Evolutionary conservation across 106 monocot genomes (phyloP), one percentile per base, ranked within the genome.

Genomic region (Apostasia shenzhenica): DNA sequence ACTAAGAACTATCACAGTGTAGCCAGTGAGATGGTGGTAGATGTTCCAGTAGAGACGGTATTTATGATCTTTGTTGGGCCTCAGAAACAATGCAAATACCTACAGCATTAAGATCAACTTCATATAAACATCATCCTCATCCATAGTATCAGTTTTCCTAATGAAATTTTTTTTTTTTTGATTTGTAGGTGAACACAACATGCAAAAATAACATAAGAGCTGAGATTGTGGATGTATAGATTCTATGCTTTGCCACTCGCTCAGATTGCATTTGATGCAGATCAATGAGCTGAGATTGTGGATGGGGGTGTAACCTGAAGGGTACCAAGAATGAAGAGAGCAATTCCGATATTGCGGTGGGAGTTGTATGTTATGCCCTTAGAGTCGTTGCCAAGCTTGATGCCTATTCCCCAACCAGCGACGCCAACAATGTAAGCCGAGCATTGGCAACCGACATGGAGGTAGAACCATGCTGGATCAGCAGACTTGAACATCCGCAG

Each of bases 391-490:
- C 91, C 91, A 41, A 94, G 88, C 46, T 91, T 88, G 8, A 91
- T 76, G 3, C 94, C 94, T 8, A 78, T 78, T 0, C 82, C 91
- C 90, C 90, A 94, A 45, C 91, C 94, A 52, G 91, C 80, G 8
- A 94, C 79, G 5, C 94, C 94, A 13, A 94, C 44, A 1, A 88
- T 63, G 57, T 91, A 94, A 1, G 76, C 90, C 7, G 86, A 81
- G 77, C 44, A 56, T 54, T 94, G 94, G 81, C 87, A 91, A 13
- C 77, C 70, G 7, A 74, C 67, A 56, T 94, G 94, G 72, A 86
- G 90, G 61, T 94, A 90, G 76, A 94, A 94, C 94, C 94, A 94
- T 10, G 94, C 85, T 0, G 94, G 88, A 67, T 83, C 83, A 2
- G 85, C 80, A 14, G 79, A 66, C 45, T 83, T 72, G 73, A 91